Percentiles rank a stretch among this genome's conserved stretches.
Conservation (phyloP, 202 grass and related monocot genomes). For the Cymbopogon flexuosus region DNA sequence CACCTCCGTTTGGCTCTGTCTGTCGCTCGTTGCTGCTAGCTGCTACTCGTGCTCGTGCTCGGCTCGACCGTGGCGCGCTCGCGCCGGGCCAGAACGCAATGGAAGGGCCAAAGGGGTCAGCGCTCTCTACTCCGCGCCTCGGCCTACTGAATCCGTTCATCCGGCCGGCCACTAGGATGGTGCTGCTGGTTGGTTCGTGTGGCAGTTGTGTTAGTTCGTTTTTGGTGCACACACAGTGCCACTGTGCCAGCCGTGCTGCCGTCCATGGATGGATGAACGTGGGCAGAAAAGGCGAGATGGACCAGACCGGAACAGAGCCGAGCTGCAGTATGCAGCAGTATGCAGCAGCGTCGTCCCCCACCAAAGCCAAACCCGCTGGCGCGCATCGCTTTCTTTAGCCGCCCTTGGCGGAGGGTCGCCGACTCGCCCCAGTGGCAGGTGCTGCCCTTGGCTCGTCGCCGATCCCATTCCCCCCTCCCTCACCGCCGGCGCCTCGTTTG, state of each 20-base stretch:
- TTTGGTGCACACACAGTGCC: constrained; percentile 1
- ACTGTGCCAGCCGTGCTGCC: neutral
- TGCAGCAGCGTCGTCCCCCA: neutral
- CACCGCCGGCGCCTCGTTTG: neutral
- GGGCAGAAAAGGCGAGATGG: constrained; percentile 13
- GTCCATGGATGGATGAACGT: neutral
- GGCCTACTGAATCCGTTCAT: neutral
- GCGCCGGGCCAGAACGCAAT: too few species aligned
- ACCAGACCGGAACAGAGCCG: neutral
- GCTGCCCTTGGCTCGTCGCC: constrained; percentile 22
- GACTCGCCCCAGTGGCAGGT: too few species aligned
- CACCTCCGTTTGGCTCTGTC: too few species aligned
- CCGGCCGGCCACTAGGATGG: neutral
- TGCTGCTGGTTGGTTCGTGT: constrained; percentile 31
- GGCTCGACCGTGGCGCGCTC: too few species aligned
- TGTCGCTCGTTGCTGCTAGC: too few species aligned
- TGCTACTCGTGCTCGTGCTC: too few species aligned
- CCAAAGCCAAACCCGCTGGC: neutral
- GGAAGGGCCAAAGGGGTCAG: neutral
- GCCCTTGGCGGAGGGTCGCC: too few species aligned
- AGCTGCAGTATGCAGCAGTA: neutral
- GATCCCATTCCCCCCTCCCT: neutral
- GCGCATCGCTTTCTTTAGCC: constrained; percentile 32
- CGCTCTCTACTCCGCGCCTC: neutral
- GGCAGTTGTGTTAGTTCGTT: neutral